Conservation (phyloP, 257 asterid genomes). For the Penstemon barbatus region DNA sequence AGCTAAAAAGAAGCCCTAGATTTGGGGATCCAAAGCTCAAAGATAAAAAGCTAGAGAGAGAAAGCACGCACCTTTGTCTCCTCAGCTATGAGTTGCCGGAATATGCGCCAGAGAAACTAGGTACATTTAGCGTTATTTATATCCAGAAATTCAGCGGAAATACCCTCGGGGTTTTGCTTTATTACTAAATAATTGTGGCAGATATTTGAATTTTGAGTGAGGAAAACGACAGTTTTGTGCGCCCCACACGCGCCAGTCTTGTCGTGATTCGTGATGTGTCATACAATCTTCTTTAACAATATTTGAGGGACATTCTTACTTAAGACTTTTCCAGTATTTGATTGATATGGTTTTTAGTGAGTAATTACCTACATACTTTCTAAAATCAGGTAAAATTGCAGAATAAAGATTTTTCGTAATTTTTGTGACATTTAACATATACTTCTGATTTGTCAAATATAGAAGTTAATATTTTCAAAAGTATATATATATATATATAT, state of each 20-base stretch:
- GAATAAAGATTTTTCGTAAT: no score
- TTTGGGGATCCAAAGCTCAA: conserved; percentile 44
- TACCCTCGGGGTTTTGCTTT: conserved; percentile 32
- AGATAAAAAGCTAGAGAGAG: conserved; percentile 32
- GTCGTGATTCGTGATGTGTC: no score
- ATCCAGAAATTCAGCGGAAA: not conserved
- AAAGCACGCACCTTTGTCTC: conserved; percentile 47
- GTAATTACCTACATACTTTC: no score
- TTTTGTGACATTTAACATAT: no score
- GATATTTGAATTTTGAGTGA: conserved; percentile 4
- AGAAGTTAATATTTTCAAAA: no score
- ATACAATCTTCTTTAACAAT: no score
- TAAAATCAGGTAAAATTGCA: no score
- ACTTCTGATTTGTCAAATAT: no score
- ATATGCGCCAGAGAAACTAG: conserved; percentile 48
- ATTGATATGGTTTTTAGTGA: no score
- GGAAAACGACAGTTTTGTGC: conserved; percentile 11
- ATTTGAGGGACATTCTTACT: no score
- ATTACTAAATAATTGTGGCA: conserved; percentile 38
- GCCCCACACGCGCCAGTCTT: conserved; percentile 9
- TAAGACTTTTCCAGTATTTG: no score
- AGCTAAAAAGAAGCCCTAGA: conserved; percentile 35
- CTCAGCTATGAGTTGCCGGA: conserved; percentile 39
- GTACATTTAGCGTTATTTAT: conserved; percentile 23
- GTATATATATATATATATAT: no score